Percentiles rank a stretch among this genome's conserved stretches.
phyloP scores from a whole-genome alignment of 352 stramenopile genomes.

The Phytophthora pini region DNA sequence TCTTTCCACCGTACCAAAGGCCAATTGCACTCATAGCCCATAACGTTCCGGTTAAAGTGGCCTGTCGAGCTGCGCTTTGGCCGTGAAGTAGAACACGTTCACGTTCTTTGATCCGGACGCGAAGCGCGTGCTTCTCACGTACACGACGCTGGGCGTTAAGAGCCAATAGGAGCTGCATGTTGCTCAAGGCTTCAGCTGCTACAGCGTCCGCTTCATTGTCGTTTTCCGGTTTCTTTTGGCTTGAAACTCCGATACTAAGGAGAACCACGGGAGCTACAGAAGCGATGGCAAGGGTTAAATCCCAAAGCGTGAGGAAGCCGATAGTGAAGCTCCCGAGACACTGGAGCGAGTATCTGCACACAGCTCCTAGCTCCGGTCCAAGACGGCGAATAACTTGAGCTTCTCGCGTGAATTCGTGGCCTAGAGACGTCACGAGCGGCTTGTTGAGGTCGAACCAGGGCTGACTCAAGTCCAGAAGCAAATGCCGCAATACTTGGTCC shows the following conservation, averaged over 20 bases:
- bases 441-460: constrained; percentile 27
- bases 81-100: constrained; percentile 8
- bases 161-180: constrained; percentile 36
- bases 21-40: constrained; percentile 39
- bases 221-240: not conserved
- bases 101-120: constrained; percentile 22
- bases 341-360: constrained; percentile 24
- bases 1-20: constrained; percentile 34
- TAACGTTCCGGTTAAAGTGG: constrained; percentile 19
- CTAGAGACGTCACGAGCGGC: not conserved
- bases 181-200: constrained; percentile 31
- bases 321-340: constrained; percentile 22
- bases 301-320: constrained; percentile 29
- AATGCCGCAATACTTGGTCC: constrained; percentile 29
- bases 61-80: constrained; percentile 18
- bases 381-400: constrained; percentile 29
- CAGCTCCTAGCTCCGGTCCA: constrained; percentile 18
- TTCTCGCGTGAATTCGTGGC: constrained; percentile 22
- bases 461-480: constrained; percentile 30
- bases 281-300: constrained; percentile 29
- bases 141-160: constrained; percentile 39
- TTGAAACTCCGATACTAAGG: not conserved
- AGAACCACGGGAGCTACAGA: constrained; percentile 18
- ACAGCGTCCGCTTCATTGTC: constrained; percentile 28
- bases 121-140: constrained; percentile 29